Base-by-base conservation (phyloP, 352 stramenopile species). In the Globisporangium radiosum region DNA sequence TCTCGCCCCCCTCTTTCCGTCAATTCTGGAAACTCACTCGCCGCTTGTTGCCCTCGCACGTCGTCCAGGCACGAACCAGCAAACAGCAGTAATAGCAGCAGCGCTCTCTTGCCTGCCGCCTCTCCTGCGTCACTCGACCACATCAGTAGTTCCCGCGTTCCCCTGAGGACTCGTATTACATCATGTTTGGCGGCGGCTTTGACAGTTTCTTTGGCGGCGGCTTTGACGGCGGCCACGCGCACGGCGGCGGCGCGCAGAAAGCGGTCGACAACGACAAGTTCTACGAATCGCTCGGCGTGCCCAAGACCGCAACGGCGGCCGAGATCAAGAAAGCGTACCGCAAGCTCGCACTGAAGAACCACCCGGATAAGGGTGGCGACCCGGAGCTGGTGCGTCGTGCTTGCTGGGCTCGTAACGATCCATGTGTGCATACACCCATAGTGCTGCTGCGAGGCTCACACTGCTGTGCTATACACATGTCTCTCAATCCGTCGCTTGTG, bases 291-390 rank as follows among this genome's bases (percentile, higher is more conserved):
- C 75, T 97, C 38, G 88, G 88, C 58, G 82, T 97, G 39, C 40
- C 80, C 33, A 96, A 96, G 79, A 88, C 77, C 43, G 85, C 86
- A 19, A 87, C 76, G 51, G 73, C 72, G 7, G 84, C 76, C 7
- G 87, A 96, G 65, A 92, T 96, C 66, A 96, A 96, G 76, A 95
- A 95, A 63, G 86, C 88, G 7, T 96, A 95, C 71, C 81, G 87
- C 58, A 96, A 96, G 68, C 67, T 96, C 33, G 87, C 87, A 52
- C 72, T 95, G 15, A 96, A 94, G 73, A 97, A 98, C 73, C 97
- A 99, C 77, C 97, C 97, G 33, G 97, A 99, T 72, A 99, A 99
- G 77, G 97, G 97, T 54, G 97, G 97, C 62, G 97, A 99, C 76
- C 89, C 96, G 47, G 97, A 99, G 69, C 70, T 92, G 33, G 73